Conservation (phyloP, 306 rosid genomes). For the Trifolium pratense region DNA sequence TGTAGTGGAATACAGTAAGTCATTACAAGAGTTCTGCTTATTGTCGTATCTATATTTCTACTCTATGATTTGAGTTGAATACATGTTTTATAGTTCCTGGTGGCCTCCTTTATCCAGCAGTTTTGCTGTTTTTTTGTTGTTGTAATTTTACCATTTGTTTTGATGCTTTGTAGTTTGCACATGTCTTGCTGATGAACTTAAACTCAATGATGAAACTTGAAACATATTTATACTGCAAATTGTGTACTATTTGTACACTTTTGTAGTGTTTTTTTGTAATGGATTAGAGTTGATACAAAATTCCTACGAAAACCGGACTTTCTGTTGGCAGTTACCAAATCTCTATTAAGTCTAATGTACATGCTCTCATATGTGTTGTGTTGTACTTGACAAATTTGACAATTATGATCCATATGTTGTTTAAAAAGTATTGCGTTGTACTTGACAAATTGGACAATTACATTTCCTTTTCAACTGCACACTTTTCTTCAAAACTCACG, state of each 20-base stretch:
- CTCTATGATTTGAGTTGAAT: slow-evolving; percentile 6
- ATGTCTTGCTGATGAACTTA: slow-evolving; percentile 13
- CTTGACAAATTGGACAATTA: slow-evolving; percentile 4
- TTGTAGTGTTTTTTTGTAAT: slow-evolving; percentile 15
- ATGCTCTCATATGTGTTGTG: slow-evolving; percentile 13
- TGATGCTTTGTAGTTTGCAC: slow-evolving; percentile 16
- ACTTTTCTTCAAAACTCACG: slow-evolving; percentile 37
- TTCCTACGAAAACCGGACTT: slow-evolving; percentile 10
- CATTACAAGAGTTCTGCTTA: slow-evolving; percentile 31
- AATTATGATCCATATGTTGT: slow-evolving; percentile 16
- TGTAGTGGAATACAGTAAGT: slow-evolving; percentile 99
- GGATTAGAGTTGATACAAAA: slow-evolving; percentile 35
- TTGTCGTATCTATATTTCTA: slow-evolving; percentile 14
- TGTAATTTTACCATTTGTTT: slow-evolving; percentile 24
- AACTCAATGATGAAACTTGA: slow-evolving; percentile 17
- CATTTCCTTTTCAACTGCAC: slow-evolving; percentile 17
- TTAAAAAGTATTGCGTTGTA: slow-evolving; percentile 22
- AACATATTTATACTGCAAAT: slow-evolving; percentile 9
- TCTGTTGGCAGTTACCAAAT: slow-evolving; percentile 27
- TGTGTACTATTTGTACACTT: not conserved
- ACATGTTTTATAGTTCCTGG: slow-evolving; percentile 20
- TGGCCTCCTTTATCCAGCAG: slow-evolving; percentile 23
- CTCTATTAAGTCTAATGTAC: slow-evolving; percentile 24
- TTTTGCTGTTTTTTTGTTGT: slow-evolving; percentile 11
- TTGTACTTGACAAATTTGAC: slow-evolving; percentile 13